Conservation (phyloP, 2,329 filamentous ascomycete genomes). For the Graphilbum ipis-grandicollis region DNA sequence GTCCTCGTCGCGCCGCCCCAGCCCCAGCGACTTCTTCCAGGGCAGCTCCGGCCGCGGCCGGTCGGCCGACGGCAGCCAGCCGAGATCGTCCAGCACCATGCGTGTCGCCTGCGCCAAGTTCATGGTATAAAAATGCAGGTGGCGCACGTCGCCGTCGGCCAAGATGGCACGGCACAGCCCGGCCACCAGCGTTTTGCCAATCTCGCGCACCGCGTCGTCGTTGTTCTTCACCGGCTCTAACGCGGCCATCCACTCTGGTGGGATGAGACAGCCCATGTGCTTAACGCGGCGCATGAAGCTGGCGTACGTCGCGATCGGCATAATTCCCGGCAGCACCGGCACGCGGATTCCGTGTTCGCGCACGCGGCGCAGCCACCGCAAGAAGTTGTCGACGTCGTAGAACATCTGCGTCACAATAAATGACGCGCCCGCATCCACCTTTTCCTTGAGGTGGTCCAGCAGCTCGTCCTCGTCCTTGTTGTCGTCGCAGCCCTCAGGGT, state of each 20-base stretch:
- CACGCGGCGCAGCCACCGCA: conserved; percentile 77
- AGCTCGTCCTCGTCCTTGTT: conserved; percentile 72
- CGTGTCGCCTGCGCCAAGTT: conserved; percentile 88
- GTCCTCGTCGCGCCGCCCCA: conserved; percentile 80
- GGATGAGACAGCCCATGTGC: conserved; percentile 78
- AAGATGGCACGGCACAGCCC: conserved; percentile 81
- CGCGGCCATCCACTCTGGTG: conserved; percentile 60
- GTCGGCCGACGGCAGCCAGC: conserved; percentile 60
- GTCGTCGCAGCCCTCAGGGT: conserved; percentile 90
- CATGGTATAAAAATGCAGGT: conserved; percentile 99
- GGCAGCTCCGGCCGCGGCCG: conserved; percentile 70
- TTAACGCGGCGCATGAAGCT: conserved; percentile 80
- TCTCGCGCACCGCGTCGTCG: conserved; percentile 76
- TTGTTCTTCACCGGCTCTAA: conserved; percentile 94
- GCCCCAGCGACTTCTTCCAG: conserved; percentile 85
- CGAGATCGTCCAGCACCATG: conserved; percentile 83
- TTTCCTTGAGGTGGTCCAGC: conserved; percentile 88
- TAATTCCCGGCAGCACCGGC: conserved; percentile 66
- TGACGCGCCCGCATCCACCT: conserved; percentile 81
- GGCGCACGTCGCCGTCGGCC: conserved; percentile 55
- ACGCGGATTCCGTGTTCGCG: conserved; percentile 63
- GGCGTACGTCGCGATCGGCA: conserved; percentile 91
- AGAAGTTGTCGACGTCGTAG: conserved; percentile 91
- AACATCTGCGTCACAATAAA: conserved; percentile 99
- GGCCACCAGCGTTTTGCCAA: conserved; percentile 74